Evolutionary conservation across 176 grass and related monocot genomes (phyloP).

Genomic region (Saccharum officinarum): DNA sequence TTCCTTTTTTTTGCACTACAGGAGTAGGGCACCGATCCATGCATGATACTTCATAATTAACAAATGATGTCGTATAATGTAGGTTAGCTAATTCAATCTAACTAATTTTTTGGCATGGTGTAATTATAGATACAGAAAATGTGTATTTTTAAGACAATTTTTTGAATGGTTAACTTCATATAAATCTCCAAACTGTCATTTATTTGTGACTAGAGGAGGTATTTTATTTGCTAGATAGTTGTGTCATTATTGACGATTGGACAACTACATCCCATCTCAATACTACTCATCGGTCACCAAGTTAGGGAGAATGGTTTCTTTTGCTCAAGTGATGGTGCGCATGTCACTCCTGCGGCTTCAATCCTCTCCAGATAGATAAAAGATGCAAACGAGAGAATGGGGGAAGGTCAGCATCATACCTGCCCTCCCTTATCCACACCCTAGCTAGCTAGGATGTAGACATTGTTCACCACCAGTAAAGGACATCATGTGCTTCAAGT

Average conservation of each 20-base stretch:
- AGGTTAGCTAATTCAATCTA: too few species aligned
- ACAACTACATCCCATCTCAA: not conserved
- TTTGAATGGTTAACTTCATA: not conserved
- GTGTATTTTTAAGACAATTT: not conserved
- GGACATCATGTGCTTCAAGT: not conserved
- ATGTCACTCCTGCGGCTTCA: not conserved
- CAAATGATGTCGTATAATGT: not conserved
- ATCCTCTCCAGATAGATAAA: not conserved
- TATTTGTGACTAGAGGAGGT: not conserved
- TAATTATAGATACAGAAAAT: not conserved
- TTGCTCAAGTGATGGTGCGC: not conserved
- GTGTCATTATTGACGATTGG: not conserved
- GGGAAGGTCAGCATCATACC: not conserved
- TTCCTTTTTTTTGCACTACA: too few species aligned
- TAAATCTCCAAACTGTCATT: not conserved
- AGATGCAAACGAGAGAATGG: not conserved
- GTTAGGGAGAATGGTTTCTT: not conserved
- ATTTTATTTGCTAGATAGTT: not conserved
- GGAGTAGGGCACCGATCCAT: too few species aligned
- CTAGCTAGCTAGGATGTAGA: not conserved
- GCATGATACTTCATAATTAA: not conserved
- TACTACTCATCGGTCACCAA: not conserved
- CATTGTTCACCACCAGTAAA: not conserved
- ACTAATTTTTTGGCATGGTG: not conserved
- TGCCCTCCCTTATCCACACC: slow-evolving; percentile 37